These are phyloP conservation scores for Cryptococcus sp. DNA, from an alignment of 1,284 basidiomycete species.

Conservation along the genomic window DNA sequence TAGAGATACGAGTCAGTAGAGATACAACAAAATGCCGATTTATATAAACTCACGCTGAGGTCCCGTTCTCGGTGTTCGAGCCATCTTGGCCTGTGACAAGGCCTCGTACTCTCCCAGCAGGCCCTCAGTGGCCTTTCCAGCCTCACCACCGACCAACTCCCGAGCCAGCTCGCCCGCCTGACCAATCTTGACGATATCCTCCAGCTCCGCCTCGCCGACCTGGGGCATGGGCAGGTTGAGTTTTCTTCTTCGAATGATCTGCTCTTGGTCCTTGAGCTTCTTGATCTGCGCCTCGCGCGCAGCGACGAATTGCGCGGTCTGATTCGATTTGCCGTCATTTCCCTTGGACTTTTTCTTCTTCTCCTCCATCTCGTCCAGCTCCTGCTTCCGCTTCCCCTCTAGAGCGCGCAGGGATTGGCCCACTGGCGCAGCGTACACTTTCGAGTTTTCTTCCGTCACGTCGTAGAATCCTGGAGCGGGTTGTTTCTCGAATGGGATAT, in stretches of 20 bases:
- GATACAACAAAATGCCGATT: not conserved
- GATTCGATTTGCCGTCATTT: slow-evolving; percentile 59
- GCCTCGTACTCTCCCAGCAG: slow-evolving; percentile 91
- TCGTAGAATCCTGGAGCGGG: slow-evolving; percentile 96
- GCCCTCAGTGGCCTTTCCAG: slow-evolving; percentile 80
- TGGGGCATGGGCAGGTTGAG: slow-evolving; percentile 86
- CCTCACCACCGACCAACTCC: slow-evolving; percentile 68
- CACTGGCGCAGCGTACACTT: slow-evolving; percentile 80
- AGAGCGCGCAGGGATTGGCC: slow-evolving; percentile 85
- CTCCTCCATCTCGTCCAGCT: slow-evolving; percentile 75
- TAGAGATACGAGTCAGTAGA: slow-evolving; percentile 11
- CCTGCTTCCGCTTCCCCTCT: slow-evolving; percentile 82
- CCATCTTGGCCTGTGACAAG: slow-evolving; percentile 82
- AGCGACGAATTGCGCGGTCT: slow-evolving; percentile 88
- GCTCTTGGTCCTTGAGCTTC: slow-evolving; percentile 94
- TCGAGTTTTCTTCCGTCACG: slow-evolving; percentile 90
- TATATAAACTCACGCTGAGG: slow-evolving; percentile 71
- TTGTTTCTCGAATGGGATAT: slow-evolving; percentile 98
- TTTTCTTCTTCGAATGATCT: slow-evolving; percentile 84
- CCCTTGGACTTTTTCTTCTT: slow-evolving; percentile 78
- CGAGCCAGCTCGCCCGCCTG: slow-evolving; percentile 87
- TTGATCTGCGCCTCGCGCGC: slow-evolving; percentile 96
- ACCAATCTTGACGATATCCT: slow-evolving; percentile 98
- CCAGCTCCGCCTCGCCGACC: slow-evolving; percentile 92
- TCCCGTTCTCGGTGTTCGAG: slow-evolving; percentile 87